phyloP scores from a whole-genome alignment of 768 basidiomycete species.

The Collybiopsis luxurians region DNA sequence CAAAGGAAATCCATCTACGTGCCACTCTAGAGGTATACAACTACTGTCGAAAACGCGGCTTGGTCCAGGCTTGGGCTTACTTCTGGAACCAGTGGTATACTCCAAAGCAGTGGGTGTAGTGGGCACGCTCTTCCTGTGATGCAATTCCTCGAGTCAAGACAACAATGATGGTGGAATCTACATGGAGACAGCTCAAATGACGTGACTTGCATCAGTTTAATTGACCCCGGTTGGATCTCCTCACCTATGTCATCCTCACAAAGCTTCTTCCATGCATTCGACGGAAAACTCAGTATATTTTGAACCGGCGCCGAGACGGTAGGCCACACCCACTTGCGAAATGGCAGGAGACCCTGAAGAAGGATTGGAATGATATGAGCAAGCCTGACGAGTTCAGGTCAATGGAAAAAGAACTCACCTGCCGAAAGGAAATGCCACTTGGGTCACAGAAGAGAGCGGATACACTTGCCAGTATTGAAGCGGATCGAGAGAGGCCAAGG shows the following conservation, averaged over 20 bases:
- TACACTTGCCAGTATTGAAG: neutral
- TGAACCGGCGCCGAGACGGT: neutral
- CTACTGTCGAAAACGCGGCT: slow-evolving; percentile 17
- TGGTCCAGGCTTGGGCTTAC: slow-evolving; percentile 26
- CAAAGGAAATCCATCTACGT: neutral
- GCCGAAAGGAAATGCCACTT: neutral
- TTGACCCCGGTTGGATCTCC: neutral
- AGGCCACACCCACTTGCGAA: neutral
- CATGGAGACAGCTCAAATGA: neutral
- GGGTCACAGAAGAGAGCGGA: neutral
- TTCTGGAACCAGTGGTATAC: slow-evolving; percentile 28
- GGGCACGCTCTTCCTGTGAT: slow-evolving; percentile 13
- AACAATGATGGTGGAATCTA: neutral
- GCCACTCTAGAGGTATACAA: slow-evolving; percentile 16
- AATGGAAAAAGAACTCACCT: neutral
- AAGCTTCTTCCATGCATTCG: too few relatives aligned
- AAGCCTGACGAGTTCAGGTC: neutral
- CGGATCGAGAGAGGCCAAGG: neutral
- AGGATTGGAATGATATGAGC: neutral
- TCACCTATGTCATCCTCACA: neutral
- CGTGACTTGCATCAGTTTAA: neutral
- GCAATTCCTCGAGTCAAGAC: neutral
- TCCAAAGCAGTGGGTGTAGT: slow-evolving; percentile 21
- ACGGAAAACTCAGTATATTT: neutral
- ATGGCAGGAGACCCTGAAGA: neutral